These are phyloP conservation scores for Sporothrix protearum DNA, from an alignment of 2,329 filamentous ascomycete species.

Conservation along the genomic window DNA sequence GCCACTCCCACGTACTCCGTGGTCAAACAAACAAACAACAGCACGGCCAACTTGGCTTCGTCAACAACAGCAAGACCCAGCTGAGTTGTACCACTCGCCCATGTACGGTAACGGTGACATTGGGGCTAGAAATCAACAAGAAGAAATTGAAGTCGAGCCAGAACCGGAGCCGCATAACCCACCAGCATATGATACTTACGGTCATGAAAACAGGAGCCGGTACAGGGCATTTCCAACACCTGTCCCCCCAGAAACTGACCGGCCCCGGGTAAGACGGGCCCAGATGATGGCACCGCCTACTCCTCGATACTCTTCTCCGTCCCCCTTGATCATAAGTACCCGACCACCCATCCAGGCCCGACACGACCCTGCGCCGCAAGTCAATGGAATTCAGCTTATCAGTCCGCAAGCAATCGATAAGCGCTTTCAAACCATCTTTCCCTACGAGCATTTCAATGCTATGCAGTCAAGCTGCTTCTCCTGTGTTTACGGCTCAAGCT, in stretches of 20 bases:
- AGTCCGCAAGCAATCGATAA: slow-evolving; percentile 59
- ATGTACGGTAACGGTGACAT: neutral
- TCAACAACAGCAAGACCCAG: neutral
- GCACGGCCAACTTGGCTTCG: slow-evolving; percentile 1
- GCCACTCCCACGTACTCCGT: neutral
- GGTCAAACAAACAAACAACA: neutral
- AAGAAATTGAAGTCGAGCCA: neutral
- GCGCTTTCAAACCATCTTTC: slow-evolving; percentile 62
- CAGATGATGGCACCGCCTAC: slow-evolving; percentile 3
- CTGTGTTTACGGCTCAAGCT: slow-evolving; percentile 60
- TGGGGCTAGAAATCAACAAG: neutral
- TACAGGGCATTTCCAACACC: neutral
- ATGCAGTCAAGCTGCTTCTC: slow-evolving; percentile 77
- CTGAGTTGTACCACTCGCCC: too few relatives aligned
- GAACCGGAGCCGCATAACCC: neutral
- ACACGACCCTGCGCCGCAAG: neutral
- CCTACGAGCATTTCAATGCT: slow-evolving; percentile 73
- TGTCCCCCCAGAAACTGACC: neutral
- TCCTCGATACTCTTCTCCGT: slow-evolving; percentile 17
- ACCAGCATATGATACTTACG: neutral
- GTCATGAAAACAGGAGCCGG: neutral
- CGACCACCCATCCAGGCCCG: neutral
- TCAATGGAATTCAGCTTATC: slow-evolving; percentile 40
- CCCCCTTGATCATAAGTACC: neutral
- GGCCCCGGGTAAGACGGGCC: neutral